Base-by-base conservation (phyloP, 2,329 filamentous ascomycete species). In the Ophiostoma sp. region DNA sequence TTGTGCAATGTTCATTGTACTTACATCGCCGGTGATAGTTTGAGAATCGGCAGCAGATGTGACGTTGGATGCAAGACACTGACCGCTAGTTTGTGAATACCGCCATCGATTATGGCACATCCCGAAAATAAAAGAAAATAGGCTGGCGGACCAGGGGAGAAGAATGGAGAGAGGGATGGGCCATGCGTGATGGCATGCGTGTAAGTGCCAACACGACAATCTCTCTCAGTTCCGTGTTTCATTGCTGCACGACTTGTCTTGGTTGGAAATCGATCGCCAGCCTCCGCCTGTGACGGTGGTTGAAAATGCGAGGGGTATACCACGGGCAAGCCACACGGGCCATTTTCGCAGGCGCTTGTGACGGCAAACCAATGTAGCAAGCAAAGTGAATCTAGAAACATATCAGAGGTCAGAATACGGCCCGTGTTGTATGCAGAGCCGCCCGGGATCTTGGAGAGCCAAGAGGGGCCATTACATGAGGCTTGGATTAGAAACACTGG, bases 21-120 rank as follows among this genome's bases (percentile, higher is more conserved):
- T 39, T 67, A 60, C 39, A 67, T 67, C 36, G 48, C 62, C 39
- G 60, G 33, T 27, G 54, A 57, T 44, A 41, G 31, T 52, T 54
- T 35, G 13, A 33, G 27, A 35, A 33, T 62, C 27, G 27, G 17
- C 57, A 62, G n/a, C 57, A 33, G 15, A 33, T 48, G 57, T 62
- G 57, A 62, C 27, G 27, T 20, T 27, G n/a, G 33, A 52, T 54
- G 31, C 27, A 20, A 60, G 54, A 68, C 48, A 67, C 69, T 70
- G 71, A 72, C 71, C 71, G 71, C 71, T 69, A 69, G 69, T 72
- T 72, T 35, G 71, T 64, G 17, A 62, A 33, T 7, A 31, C n/a
- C 23, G 31, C 23, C 13, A 52, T 69, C 41, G 27, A 17, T 33
- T 68, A 31, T 54, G 5, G 13, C 54, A 41, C 27, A 31, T 31